Base-by-base conservation (phyloP, 2,329 filamentous ascomycete species). In the Fusarium incarnatum region DNA sequence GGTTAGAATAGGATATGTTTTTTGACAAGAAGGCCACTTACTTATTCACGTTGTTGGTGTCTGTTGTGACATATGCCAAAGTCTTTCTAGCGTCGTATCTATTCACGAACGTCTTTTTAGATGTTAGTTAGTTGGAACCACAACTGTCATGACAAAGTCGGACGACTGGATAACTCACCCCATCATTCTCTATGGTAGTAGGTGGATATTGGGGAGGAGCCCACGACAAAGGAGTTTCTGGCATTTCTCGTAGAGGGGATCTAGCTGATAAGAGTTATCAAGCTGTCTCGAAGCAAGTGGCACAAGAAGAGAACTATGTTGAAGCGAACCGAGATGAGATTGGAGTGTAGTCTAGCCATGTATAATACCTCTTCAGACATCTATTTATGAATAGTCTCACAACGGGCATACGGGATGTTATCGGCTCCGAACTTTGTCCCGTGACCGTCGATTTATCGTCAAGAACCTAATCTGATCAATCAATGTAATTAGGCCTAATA, bases 241-340 rank as follows among this genome's bases (percentile, higher is more conserved):
- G 1, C 22, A 45, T 45, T 5, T 45, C 23, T 45, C 42, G 8
- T 34, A 18, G 2, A 34, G 32, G 0, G 10, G 8, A 18, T 18
- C 6, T 18, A 2, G 32, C 32, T 0, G 8, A 10, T 1, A 34
- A 18, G 10, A 18, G 3, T 0, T 10, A 16, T 45, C 13, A 45
- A 25, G 8, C 1, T 22, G 1, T 45, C 22, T 16, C 12, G 2
- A 23, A 15, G 15, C 8, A 45, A 8, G 11, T 22, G 25, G 11
- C n/a, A 3, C 2, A 23, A 45, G 16, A 22, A 25, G n/a, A 9
- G 8, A 9, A 12, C 22, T 45, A 22, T 10, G 42, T 16, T 10
- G 8, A 5, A 45, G 13, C 12, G 6, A 16, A 23, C 11, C 0
- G 22, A 34, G 42, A 45, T 5, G 23, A 23, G 22, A 16, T 25